Conservation (phyloP, 2,329 filamentous ascomycete genomes). For the Metarhizium rileyi region DNA sequence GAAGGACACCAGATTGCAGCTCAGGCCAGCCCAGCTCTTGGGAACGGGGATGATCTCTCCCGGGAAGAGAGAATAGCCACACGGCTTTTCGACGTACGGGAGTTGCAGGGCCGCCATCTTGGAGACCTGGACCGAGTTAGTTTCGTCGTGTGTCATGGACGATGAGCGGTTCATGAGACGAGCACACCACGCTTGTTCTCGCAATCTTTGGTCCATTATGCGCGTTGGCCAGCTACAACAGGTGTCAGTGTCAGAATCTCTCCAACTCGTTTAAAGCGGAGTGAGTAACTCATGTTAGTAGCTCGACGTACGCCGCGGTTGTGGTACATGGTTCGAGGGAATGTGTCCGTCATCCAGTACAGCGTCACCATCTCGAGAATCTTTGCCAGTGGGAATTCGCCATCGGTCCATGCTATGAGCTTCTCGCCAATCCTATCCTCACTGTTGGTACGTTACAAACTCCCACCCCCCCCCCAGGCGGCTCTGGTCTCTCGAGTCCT, state of each 20-base stretch:
- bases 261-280: background rate
- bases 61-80: constrained; percentile 36
- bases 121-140: background rate
- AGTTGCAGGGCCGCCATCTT: constrained; percentile 5
- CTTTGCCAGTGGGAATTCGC: constrained; percentile 26
- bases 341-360: constrained; percentile 46
- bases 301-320: constrained; percentile 28
- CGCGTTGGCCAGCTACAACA: background rate
- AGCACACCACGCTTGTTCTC: constrained; percentile 8
- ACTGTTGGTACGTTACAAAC: background rate
- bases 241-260: background rate
- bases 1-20: constrained; percentile 27
- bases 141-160: background rate
- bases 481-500: no score
- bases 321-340: constrained; percentile 37
- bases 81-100: constrained; percentile 26
- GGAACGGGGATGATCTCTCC: constrained; percentile 31
- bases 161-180: background rate
- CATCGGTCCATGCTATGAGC: constrained; percentile 42
- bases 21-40: constrained; percentile 21
- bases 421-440: constrained; percentile 42
- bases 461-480: no score
- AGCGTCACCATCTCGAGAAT: constrained; percentile 41
- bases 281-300: no score
- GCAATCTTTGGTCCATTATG: constrained; percentile 16